A percentile compares a stretch with the other conserved stretches of the same genome.
Conservation (phyloP, 1,139 yeast species). For the Sporopachydermia cereana region DNA sequence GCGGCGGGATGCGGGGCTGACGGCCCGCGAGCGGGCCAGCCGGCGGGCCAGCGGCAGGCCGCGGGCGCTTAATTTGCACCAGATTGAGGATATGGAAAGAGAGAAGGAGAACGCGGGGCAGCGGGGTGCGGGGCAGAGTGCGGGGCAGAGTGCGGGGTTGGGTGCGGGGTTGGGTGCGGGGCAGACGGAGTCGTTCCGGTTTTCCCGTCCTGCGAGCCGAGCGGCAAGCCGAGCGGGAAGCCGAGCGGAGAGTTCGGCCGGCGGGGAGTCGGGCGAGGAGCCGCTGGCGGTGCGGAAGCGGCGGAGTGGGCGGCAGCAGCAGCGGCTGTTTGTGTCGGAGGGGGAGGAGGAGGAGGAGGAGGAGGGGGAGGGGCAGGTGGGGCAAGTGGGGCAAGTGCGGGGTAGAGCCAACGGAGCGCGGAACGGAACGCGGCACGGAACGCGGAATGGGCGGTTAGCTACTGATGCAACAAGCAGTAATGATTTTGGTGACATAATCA, state of each 20-base stretch:
- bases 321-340: neutral
- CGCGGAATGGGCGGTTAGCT: neutral
- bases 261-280: neutral
- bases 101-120: neutral
- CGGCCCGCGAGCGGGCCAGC: conserved; percentile 3
- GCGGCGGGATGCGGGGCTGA: neutral
- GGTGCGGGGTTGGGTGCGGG: neutral
- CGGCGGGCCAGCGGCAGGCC: neutral
- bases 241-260: neutral
- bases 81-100: neutral
- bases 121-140: neutral
- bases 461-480: neutral
- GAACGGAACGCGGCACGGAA: neutral
- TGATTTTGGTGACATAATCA: neutral
- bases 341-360: neutral
- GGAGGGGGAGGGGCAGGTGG: neutral
- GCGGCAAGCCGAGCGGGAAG: neutral
- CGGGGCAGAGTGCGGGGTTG: neutral
- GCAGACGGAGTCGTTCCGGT: neutral
- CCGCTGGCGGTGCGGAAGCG: neutral
- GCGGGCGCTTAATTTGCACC: conserved; percentile 1
- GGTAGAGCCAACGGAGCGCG: neutral
- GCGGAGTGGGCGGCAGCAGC: neutral
- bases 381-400: neutral
- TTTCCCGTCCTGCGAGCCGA: neutral